A percentile compares a stretch with the other conserved stretches of the same genome.
Evolutionary conservation across 1,139 yeast species (phyloP).

Genomic region (Yamadazyma membranifaciens): DNA sequence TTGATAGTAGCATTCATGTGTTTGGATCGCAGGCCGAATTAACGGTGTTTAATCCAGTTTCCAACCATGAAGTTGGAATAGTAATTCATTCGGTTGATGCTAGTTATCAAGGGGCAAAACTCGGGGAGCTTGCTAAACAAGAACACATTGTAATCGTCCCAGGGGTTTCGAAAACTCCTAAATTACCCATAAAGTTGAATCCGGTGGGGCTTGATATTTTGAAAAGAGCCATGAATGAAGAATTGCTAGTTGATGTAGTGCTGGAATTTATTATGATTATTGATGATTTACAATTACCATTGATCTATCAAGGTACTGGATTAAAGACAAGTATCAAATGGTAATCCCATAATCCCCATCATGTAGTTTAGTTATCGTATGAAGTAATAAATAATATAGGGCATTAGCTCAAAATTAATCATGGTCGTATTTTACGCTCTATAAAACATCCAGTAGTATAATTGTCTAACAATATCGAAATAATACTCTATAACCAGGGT

Average conservation of each 20-base stretch:
- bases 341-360: conserved; percentile 11
- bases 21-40: conserved; percentile 52
- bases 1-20: conserved; percentile 45
- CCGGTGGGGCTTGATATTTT: conserved; percentile 51
- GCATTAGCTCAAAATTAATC: too few relatives aligned
- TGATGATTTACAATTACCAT: conserved; percentile 35
- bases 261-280: conserved; percentile 40
- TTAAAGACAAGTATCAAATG: conserved; percentile 39
- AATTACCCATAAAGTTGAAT: conserved; percentile 46
- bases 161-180: conserved; percentile 43
- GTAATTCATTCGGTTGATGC: conserved; percentile 47
- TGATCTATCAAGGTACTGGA: conserved; percentile 40
- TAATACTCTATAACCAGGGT: too few relatives aligned
- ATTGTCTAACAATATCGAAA: too few relatives aligned
- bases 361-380: too few relatives aligned
- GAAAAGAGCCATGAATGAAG: conserved; percentile 49
- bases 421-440: too few relatives aligned
- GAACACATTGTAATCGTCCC: conserved; percentile 43
- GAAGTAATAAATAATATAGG: too few relatives aligned
- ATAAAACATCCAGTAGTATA: too few relatives aligned
- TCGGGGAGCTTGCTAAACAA: conserved; percentile 43
- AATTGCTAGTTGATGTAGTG: conserved; percentile 43
- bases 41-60: conserved; percentile 50
- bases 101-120: conserved; percentile 37
- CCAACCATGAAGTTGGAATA: conserved; percentile 39